These are phyloP conservation scores for Fusarium paranaense DNA, from an alignment of 2,329 filamentous ascomycete species.

Conservation along the genomic window DNA sequence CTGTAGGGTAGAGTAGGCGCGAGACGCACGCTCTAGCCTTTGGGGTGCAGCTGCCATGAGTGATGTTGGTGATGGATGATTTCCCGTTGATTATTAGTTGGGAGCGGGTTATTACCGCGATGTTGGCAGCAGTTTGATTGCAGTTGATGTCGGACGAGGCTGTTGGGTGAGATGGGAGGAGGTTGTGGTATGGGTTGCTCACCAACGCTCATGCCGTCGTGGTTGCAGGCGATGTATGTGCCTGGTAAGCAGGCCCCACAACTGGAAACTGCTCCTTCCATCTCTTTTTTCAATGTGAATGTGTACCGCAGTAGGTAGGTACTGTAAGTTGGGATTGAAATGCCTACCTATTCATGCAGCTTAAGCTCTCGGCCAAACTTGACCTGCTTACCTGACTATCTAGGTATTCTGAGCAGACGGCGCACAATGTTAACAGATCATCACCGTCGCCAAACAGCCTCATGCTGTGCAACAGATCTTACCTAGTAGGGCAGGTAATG, in stretches of 20 bases:
- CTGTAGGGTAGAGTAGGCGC: slow-evolving; percentile 20
- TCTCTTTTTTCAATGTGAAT: background rate
- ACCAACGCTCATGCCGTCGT: background rate
- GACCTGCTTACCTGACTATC: background rate
- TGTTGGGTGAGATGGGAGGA: background rate
- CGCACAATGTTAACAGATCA: background rate
- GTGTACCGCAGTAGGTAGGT: background rate
- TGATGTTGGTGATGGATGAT: background rate
- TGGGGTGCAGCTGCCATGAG: background rate
- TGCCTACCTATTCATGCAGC: background rate
- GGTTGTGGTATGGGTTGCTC: background rate
- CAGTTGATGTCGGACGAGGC: background rate
- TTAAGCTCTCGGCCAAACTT: background rate
- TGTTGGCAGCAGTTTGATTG: background rate
- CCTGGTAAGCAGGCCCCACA: background rate
- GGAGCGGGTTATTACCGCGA: background rate
- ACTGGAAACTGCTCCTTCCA: background rate
- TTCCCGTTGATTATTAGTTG: background rate
- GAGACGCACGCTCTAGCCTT: background rate
- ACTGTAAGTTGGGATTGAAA: background rate
- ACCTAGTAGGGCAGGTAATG: background rate
- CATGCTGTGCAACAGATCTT: background rate
- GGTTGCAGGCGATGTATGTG: background rate
- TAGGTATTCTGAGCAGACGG: background rate
- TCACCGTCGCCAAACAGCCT: background rate